Evolutionary conservation across 1,139 yeast genomes (phyloP).

Genomic region (Candida freyschussii): DNA sequence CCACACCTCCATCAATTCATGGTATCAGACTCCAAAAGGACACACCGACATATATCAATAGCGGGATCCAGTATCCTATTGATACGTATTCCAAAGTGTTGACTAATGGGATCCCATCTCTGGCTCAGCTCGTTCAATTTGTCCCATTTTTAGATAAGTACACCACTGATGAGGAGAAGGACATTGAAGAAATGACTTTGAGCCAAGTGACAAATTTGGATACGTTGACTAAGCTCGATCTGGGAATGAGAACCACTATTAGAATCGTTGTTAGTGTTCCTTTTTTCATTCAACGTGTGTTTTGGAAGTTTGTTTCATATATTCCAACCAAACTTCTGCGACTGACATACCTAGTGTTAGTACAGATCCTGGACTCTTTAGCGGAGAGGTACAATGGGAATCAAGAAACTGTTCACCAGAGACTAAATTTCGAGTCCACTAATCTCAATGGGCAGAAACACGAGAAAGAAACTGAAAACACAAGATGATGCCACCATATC

Average conservation of each 20-base stretch:
- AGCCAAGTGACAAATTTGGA: conserved; percentile 7
- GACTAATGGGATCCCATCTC: background rate
- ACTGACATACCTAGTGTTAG: conserved; percentile 8
- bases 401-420: too few relatives aligned
- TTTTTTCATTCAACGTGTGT: conserved; percentile 4
- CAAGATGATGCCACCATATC: too few relatives aligned
- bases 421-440: too few relatives aligned
- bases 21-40: conserved; percentile 14
- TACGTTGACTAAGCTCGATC: conserved; percentile 6
- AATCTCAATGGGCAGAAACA: too few relatives aligned
- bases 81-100: conserved; percentile 2
- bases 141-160: conserved; percentile 3
- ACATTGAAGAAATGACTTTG: conserved; percentile 8
- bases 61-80: conserved; percentile 7
- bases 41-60: conserved; percentile 8
- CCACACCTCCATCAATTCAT: conserved; percentile 17
- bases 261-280: conserved; percentile 11
- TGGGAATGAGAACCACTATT: too few relatives aligned
- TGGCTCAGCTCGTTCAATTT: conserved; percentile 1
- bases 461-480: too few relatives aligned
- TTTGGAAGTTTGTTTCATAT: conserved; percentile 14
- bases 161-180: background rate
- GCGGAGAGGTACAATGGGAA: conserved; percentile 8
- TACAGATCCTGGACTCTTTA: conserved; percentile 11
- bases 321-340: conserved; percentile 16